phyloP scores from a whole-genome alignment of 2,329 filamentous ascomycete genomes.

The Biscogniauxia marginata region DNA sequence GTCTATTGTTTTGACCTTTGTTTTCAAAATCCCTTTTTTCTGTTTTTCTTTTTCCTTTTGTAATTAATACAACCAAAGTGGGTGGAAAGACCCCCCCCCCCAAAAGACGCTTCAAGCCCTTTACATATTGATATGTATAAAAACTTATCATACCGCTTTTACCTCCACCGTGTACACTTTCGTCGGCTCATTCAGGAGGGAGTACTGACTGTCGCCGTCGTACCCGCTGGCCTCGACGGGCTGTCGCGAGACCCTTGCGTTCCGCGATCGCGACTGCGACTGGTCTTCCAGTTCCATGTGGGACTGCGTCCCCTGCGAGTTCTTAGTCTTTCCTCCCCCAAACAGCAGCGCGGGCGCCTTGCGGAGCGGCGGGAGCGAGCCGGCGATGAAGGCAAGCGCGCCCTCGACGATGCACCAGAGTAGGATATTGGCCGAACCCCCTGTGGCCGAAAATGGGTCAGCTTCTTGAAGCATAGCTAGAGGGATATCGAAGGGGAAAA shows the following conservation, averaged over 20 bases:
- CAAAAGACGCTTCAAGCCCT: background rate
- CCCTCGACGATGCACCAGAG: slow-evolving; percentile 5
- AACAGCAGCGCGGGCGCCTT: slow-evolving; percentile 3
- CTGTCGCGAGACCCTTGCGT: background rate
- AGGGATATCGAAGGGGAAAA: background rate
- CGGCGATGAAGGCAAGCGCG: slow-evolving; percentile 7
- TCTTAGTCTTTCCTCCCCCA: background rate
- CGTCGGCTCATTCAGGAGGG: slow-evolving; percentile 5
- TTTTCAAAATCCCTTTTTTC: too few species aligned
- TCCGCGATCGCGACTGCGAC: background rate
- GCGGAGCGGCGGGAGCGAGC: slow-evolving; percentile 6
- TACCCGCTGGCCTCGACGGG: background rate
- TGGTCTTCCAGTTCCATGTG: slow-evolving; percentile 1
- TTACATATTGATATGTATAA: too few species aligned
- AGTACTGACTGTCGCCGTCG: slow-evolving; percentile 4
- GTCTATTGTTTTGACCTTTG: background rate
- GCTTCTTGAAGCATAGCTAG: background rate
- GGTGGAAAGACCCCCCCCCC: too few species aligned
- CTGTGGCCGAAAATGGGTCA: background rate
- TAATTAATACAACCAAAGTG: background rate
- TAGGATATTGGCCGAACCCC: slow-evolving; percentile 2
- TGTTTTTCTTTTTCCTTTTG: background rate
- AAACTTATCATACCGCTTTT: background rate
- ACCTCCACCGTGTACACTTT: background rate
- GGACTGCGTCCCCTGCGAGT: background rate